phyloP scores from a whole-genome alignment of 1,139 yeast species.

The Debaryomycetaceae sp. region DNA sequence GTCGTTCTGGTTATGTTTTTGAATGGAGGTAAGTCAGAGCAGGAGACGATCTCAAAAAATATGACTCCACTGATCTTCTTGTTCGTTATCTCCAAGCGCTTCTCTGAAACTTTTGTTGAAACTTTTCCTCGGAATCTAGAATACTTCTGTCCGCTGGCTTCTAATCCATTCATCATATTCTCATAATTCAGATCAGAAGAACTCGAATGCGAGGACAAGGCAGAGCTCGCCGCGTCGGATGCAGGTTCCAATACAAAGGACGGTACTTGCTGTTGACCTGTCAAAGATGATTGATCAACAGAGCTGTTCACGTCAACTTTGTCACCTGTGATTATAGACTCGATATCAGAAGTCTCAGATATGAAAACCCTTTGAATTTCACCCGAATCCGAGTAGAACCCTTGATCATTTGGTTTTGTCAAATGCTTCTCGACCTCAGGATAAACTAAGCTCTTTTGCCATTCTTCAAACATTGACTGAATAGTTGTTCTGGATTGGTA shows the following conservation, averaged over 20 bases:
- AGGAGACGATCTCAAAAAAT: slow-evolving; percentile 71
- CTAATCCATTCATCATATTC: neutral
- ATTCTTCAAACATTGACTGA: slow-evolving; percentile 16
- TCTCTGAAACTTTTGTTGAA: neutral
- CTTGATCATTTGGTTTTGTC: slow-evolving; percentile 36
- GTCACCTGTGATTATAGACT: slow-evolving; percentile 13
- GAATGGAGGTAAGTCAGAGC: slow-evolving; percentile 68
- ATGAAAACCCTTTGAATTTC: slow-evolving; percentile 6
- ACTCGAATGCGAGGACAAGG: neutral
- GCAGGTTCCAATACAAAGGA: neutral
- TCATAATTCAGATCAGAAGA: neutral
- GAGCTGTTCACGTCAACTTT: slow-evolving; percentile 1
- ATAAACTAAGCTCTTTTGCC: slow-evolving; percentile 31
- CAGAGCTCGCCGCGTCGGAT: neutral
- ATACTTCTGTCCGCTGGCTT: neutral
- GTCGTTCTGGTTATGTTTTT: slow-evolving; percentile 62
- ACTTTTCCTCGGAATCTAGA: neutral
- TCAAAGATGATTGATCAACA: neutral
- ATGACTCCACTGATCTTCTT: slow-evolving; percentile 65
- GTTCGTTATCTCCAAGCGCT: slow-evolving; percentile 19
- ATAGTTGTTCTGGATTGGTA: slow-evolving; percentile 1
- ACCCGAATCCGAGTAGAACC: slow-evolving; percentile 33
- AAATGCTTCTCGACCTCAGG: slow-evolving; percentile 25
- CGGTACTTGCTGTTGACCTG: neutral
- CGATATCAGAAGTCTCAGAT: slow-evolving; percentile 29